Base-by-base conservation (phyloP, 225 moss, liverwort and hornwort species). In the Ulota crispa region DNA sequence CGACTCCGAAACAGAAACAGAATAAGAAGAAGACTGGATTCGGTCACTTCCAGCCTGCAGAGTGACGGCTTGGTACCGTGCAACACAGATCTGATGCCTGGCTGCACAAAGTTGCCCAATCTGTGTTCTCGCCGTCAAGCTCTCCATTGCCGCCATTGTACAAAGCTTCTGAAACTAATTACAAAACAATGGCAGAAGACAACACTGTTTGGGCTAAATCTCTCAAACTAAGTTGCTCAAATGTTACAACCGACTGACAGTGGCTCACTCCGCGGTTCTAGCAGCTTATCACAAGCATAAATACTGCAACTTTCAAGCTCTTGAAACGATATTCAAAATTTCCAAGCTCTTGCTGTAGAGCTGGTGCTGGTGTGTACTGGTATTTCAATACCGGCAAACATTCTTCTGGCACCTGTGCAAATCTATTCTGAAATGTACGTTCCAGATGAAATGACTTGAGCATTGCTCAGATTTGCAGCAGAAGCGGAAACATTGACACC, bases 61-160 rank as follows among this genome's bases (percentile, higher is more conserved):
- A 34, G 65, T 26, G 47, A 50, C 19, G 26, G 61, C 42, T 45
- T 50, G 80, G 39, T 66, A 67, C 57, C 86, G 36, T 32, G 80
- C 72, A 20, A 37, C 80, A 34, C 68, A 66, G 45, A 57, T 9
- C 23, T 54, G 16, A 37, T 18, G 42, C 53, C 32, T 60, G 50
- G 27, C 28, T n/a, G 57, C 68, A 63, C 70, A 50, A 9, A 55
- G 55, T 76, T 59, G 81, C 21, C 42, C 13, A n/a, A 56, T 54
- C 31, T 69, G 78, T n/a, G 68, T 16, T 43, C 66, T 83, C n/a
- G 34, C 77, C 60, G 56, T 37, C 57, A 26, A 24, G 45, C 69
- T 37, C 39, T 70, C 76, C 10, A 76, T 4, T 21, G 80, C 72
- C 64, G 68, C 87, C 81, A 87, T 87, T 59, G 50, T 36, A n/a